These are phyloP conservation scores for Torulaspora franciscae DNA, from an alignment of 805 yeast species.

Conservation along the genomic window DNA sequence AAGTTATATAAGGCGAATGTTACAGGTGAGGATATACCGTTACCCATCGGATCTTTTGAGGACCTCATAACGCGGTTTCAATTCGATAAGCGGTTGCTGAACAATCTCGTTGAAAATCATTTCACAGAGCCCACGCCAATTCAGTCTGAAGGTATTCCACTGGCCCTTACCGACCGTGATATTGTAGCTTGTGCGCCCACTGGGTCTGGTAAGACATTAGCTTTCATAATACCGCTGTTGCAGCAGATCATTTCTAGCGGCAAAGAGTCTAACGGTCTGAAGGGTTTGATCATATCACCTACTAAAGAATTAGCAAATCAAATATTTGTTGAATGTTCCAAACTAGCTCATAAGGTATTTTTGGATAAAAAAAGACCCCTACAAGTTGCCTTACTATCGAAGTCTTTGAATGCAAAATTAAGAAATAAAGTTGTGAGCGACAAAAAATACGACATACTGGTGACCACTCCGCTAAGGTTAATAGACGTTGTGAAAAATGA, in stretches of 20 bases:
- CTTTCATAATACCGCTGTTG: slow-evolving; percentile 78
- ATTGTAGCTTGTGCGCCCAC: slow-evolving; percentile 95
- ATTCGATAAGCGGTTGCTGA: slow-evolving; percentile 48
- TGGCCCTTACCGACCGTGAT: slow-evolving; percentile 63
- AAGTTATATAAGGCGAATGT: slow-evolving; percentile 61
- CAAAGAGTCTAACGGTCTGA: slow-evolving; percentile 42
- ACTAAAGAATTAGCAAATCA: slow-evolving; percentile 92
- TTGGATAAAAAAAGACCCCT: slow-evolving; percentile 47
- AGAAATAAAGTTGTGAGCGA: slow-evolving; percentile 54
- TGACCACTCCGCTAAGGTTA: slow-evolving; percentile 84
- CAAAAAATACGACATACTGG: slow-evolving; percentile 69
- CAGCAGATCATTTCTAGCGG: slow-evolving; percentile 43
- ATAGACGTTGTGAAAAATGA: slow-evolving; percentile 69
- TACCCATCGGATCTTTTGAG: slow-evolving; percentile 85
- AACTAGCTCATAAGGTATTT: slow-evolving; percentile 41
- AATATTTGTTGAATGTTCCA: slow-evolving; percentile 63
- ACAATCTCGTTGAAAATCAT: slow-evolving; percentile 61
- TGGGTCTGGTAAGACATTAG: slow-evolving; percentile 95
- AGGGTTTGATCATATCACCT: slow-evolving; percentile 83
- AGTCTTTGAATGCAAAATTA: slow-evolving; percentile 64
- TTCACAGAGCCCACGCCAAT: slow-evolving; percentile 88
- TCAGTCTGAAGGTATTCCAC: slow-evolving; percentile 86
- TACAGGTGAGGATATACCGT: slow-evolving; percentile 80
- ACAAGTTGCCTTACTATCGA: slow-evolving; percentile 61
- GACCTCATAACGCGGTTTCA: slow-evolving; percentile 69